Evolutionary conservation across 2,329 filamentous ascomycete species (phyloP).

Genomic region (Botryosphaeria dothidea): DNA sequence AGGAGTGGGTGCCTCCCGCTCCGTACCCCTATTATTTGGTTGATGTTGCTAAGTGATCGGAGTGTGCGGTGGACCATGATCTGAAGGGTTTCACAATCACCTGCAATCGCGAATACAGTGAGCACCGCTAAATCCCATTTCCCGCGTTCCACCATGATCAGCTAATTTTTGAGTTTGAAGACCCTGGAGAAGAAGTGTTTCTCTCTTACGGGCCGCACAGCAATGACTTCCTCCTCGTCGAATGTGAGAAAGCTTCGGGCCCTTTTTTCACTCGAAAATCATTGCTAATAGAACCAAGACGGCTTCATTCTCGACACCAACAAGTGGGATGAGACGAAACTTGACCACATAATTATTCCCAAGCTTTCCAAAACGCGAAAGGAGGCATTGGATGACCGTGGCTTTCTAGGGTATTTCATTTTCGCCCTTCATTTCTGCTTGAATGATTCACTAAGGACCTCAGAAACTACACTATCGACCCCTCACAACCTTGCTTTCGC

Average conservation of each 20-base stretch:
- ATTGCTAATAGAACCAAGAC: constrained; percentile 24
- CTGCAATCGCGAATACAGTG: constrained; percentile 53
- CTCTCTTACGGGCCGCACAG: constrained; percentile 70
- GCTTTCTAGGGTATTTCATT: constrained; percentile 39
- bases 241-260: constrained; percentile 47
- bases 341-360: constrained; percentile 46
- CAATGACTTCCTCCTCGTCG: constrained; percentile 71
- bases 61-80: constrained; percentile 57
- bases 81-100: constrained; percentile 56
- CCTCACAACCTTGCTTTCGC: constrained; percentile 43
- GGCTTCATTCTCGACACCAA: constrained; percentile 47
- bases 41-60: constrained; percentile 23
- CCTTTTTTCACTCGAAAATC: background rate
- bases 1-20: constrained; percentile 29
- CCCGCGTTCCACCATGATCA: background rate
- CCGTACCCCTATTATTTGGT: background rate
- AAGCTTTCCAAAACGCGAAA: constrained; percentile 33
- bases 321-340: constrained; percentile 40
- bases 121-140: constrained; percentile 18
- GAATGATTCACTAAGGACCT: background rate
- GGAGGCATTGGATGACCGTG: constrained; percentile 42
- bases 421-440: background rate
- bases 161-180: constrained; percentile 22
- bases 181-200: constrained; percentile 63
- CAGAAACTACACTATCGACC: constrained; percentile 32